Evolutionary conservation across 306 rosid species (phyloP).

Genomic region (Phaseolus lunatus): DNA sequence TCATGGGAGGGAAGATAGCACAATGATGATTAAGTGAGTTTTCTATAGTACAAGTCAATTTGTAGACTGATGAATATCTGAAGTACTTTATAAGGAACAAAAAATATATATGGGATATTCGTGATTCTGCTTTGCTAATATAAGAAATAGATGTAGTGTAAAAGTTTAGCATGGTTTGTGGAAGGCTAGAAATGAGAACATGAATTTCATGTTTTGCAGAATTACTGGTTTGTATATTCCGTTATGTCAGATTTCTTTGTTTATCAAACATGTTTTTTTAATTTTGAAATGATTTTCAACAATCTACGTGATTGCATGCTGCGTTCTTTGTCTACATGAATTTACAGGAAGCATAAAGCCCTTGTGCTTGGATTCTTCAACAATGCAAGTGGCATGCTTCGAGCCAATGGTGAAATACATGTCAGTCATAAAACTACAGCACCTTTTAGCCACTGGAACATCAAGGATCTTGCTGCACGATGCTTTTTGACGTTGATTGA

Average conservation of each 20-base stretch:
- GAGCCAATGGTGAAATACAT: slow-evolving; percentile 63
- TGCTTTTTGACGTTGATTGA: slow-evolving; percentile 42
- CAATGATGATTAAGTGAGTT: slow-evolving; percentile 54
- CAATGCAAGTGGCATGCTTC: slow-evolving; percentile 61
- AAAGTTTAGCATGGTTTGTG: background rate
- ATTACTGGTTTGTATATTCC: background rate
- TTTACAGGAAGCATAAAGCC: slow-evolving; percentile 58
- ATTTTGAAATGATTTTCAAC: background rate
- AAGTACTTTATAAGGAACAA: background rate
- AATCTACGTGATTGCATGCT: background rate
- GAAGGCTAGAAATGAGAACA: background rate
- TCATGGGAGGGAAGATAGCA: slow-evolving; percentile 42
- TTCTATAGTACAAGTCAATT: slow-evolving; percentile 12
- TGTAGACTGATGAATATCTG: background rate
- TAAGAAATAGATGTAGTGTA: background rate
- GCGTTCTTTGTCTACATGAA: background rate
- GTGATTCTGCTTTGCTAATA: background rate
- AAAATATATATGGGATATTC: background rate
- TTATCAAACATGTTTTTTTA: background rate
- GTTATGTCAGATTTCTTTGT: background rate
- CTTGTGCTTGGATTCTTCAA: slow-evolving; percentile 59
- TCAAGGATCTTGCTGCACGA: slow-evolving; percentile 46
- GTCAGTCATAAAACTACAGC: slow-evolving; percentile 60
- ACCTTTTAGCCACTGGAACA: slow-evolving; percentile 55
- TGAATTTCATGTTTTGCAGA: background rate